A percentile compares a stretch with the other conserved stretches of the same genome.
phyloP scores from a whole-genome alignment of 768 basidiomycete genomes.

The Mycena polygramma region DNA sequence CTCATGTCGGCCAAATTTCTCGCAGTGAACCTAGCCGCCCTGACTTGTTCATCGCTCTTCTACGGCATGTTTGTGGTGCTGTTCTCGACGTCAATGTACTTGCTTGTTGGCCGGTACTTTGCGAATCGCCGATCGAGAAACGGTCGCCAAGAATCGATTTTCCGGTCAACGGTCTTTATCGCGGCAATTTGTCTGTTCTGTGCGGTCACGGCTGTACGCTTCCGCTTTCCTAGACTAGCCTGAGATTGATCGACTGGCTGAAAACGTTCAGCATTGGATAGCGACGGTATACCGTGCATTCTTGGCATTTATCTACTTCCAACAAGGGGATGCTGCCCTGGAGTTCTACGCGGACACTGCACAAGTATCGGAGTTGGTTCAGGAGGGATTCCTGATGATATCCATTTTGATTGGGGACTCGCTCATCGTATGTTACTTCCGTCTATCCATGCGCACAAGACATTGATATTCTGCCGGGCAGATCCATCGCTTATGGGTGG shows the following conservation, averaged over 20 bases:
- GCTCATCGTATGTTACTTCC: constrained; percentile 28
- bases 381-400: constrained; percentile 29
- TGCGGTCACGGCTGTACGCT: constrained; percentile 29
- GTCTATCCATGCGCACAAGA: neutral
- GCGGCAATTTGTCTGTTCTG: constrained; percentile 29
- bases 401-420: constrained; percentile 35
- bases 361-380: constrained; percentile 23
- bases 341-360: constrained; percentile 25
- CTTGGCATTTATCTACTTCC: constrained; percentile 27
- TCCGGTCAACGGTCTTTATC: constrained; percentile 30
- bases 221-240: neutral
- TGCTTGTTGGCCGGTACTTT: constrained; percentile 32
- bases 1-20: constrained; percentile 29
- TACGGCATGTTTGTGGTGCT: constrained; percentile 35
- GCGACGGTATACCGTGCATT: constrained; percentile 30
- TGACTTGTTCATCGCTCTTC: constrained; percentile 28
- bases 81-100: constrained; percentile 28
- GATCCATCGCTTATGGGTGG: constrained; percentile 37
- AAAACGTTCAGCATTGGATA: constrained; percentile 29
- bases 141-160: constrained; percentile 12
- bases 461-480: neutral
- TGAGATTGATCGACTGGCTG: neutral
- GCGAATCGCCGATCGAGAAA: constrained; percentile 10
- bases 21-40: constrained; percentile 28
- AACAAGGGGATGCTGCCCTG: constrained; percentile 17